A percentile compares a stretch with the other conserved stretches of the same genome.
phyloP scores from a whole-genome alignment of 108 stramenopile species.

The Stephanodiscus triporus region DNA sequence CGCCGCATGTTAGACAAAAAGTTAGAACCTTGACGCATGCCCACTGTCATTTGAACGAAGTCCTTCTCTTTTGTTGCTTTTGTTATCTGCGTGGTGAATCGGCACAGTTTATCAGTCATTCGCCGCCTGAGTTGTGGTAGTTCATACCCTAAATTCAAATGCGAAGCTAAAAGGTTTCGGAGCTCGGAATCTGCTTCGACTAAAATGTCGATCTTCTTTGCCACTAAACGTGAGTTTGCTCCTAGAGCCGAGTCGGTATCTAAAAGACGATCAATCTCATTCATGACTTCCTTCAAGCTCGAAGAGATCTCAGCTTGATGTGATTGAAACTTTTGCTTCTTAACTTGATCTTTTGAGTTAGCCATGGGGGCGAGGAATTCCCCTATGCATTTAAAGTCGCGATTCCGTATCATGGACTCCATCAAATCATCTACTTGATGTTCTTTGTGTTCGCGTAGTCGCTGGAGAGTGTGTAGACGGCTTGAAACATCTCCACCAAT shows the following conservation, averaged over 20 bases:
- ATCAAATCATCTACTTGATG: constrained; percentile 45
- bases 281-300: constrained; percentile 16
- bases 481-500: constrained; percentile 31
- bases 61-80: constrained; percentile 25
- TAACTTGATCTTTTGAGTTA: constrained; percentile 54
- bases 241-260: constrained; percentile 12
- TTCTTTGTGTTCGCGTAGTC: constrained; percentile 54
- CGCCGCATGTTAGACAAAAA: constrained; percentile 9
- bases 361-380: constrained; percentile 49
- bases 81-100: not conserved
- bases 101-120: constrained; percentile 1
- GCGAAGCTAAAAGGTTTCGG: constrained; percentile 5
- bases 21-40: constrained; percentile 8
- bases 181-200: constrained; percentile 41
- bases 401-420: constrained; percentile 34
- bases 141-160: constrained; percentile 27
- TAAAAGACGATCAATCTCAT: constrained; percentile 7
- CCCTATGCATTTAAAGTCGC: constrained; percentile 53
- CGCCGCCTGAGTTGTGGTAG: not conserved
- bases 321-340: constrained; percentile 41
- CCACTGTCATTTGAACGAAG: constrained; percentile 12
- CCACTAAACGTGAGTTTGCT: constrained; percentile 17
- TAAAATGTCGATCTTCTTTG: constrained; percentile 33
- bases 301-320: constrained; percentile 31
- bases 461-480: constrained; percentile 35